A percentile compares a stretch with the other conserved stretches of the same genome.
Evolutionary conservation across 768 basidiomycete genomes (phyloP).

Genomic region (Sarcodon aspratus): DNA sequence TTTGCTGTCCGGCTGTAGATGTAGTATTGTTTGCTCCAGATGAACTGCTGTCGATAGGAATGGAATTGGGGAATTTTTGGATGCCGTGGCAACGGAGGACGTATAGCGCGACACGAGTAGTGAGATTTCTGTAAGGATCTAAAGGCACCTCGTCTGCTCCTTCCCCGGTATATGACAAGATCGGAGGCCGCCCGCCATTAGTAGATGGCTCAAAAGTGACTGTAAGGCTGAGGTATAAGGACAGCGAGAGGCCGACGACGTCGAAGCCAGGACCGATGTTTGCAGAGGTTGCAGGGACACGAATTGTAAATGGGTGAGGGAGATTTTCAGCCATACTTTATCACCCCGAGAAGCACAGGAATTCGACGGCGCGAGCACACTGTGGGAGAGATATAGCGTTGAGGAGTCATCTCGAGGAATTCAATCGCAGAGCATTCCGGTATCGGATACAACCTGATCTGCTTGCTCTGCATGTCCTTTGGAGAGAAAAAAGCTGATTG

Average conservation of each 20-base stretch:
- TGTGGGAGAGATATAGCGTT: no score
- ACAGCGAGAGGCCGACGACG: conserved; percentile 95
- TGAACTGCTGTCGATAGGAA: no score
- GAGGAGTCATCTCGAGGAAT: no score
- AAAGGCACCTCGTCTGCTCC: conserved; percentile 88
- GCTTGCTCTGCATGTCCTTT: no score
- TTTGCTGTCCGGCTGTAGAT: not conserved
- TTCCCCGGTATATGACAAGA: conserved; percentile 74
- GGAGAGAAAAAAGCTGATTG: no score
- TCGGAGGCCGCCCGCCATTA: conserved; percentile 33
- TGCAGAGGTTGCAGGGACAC: conserved; percentile 93
- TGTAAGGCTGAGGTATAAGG: conserved; percentile 68
- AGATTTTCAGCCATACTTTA: no score
- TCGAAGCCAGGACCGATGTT: conserved; percentile 99
- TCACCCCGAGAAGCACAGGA: no score
- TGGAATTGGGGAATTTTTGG: conserved; percentile 58
- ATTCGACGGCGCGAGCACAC: no score
- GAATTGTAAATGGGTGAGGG: conserved; percentile 44
- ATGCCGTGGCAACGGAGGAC: conserved; percentile 85
- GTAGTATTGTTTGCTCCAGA: not conserved
- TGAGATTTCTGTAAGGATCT: conserved; percentile 93
- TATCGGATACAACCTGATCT: no score
- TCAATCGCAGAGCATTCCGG: no score
- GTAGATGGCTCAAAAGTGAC: conserved; percentile 33
- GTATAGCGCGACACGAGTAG: conserved; percentile 94